phyloP scores from a whole-genome alignment of 768 basidiomycete species.

The Daedalea quercina region DNA sequence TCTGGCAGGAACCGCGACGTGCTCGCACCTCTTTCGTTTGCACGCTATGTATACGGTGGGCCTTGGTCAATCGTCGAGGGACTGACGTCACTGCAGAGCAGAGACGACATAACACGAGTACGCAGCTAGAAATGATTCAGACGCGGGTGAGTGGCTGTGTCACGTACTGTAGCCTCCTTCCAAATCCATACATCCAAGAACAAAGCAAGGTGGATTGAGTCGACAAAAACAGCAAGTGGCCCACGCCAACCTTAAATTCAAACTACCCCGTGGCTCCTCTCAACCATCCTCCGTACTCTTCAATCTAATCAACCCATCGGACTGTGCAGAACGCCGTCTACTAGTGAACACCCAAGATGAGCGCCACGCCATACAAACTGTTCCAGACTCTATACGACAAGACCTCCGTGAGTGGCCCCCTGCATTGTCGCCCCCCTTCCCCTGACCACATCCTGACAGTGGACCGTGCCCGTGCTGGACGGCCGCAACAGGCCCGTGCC shows the following conservation, averaged over 20 bases:
- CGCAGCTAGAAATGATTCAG: too few species aligned
- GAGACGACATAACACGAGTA: too few species aligned
- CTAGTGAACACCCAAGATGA: background rate
- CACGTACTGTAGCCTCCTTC: too few species aligned
- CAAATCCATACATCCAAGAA: background rate
- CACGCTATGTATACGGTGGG: too few species aligned
- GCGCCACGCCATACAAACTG: background rate
- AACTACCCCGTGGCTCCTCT: background rate
- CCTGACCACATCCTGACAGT: background rate
- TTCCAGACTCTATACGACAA: background rate
- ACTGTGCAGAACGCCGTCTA: background rate
- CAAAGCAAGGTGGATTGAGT: background rate
- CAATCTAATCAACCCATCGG: too few species aligned
- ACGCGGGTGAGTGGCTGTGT: too few species aligned
- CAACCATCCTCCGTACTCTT: background rate
- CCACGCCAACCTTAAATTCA: background rate
- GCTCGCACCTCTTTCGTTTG: too few species aligned
- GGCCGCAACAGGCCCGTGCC: background rate
- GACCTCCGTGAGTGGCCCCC: background rate
- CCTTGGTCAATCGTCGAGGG: too few species aligned
- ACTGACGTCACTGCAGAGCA: too few species aligned
- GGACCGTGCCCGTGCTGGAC: background rate
- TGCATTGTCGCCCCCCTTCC: background rate
- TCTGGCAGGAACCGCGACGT: too few species aligned
- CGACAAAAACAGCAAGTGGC: background rate